A percentile compares a stretch with the other conserved stretches of the same genome.
Evolutionary conservation across 2,329 filamentous ascomycete species (phyloP).

Genomic region (Hypomyces perniciosus): DNA sequence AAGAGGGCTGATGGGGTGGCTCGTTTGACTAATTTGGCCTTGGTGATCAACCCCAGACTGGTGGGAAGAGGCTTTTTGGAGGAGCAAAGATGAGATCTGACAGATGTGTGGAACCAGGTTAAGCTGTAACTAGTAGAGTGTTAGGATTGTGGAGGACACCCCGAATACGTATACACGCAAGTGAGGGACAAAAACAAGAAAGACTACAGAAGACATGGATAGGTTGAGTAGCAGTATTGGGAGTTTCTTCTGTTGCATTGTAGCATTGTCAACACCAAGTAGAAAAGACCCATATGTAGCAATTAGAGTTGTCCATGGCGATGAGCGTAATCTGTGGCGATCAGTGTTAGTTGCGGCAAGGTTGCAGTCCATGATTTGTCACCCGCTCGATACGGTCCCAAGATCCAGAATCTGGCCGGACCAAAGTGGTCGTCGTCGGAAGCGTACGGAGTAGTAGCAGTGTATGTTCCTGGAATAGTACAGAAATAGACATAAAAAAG

Average conservation of each 20-base stretch:
- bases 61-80: neutral
- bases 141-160: neutral
- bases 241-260: no score
- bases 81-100: conserved; percentile 11
- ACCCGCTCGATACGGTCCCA: no score
- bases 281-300: no score
- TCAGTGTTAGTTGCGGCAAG: no score
- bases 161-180: no score
- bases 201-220: no score
- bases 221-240: no score
- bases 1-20: neutral
- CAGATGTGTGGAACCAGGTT: conserved; percentile 4
- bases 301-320: no score
- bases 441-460: neutral
- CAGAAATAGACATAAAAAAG: neutral
- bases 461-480: neutral
- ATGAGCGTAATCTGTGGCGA: no score
- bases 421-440: neutral
- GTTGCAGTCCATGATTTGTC: no score
- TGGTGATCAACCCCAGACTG: conserved; percentile 1
- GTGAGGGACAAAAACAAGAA: no score
- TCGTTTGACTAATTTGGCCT: conserved; percentile 1
- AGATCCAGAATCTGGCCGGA: neutral
- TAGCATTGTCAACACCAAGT: no score
- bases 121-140: neutral